A percentile compares a stretch with the other conserved stretches of the same genome.
Conservation (phyloP, 768 basidiomycete species). For the Mycena belliarum region DNA sequence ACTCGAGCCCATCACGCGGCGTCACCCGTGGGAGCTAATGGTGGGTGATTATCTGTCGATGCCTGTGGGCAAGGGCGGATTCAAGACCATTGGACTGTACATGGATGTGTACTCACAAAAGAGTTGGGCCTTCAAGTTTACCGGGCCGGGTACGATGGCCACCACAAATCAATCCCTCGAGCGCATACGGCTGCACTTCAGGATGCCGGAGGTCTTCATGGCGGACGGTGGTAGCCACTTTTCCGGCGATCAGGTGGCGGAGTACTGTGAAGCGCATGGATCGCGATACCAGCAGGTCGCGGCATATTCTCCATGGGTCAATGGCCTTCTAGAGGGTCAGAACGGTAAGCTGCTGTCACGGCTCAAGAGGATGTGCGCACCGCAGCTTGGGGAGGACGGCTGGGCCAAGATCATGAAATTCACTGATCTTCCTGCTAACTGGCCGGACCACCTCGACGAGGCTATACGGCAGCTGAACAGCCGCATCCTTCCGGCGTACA, state of each 20-base stretch:
- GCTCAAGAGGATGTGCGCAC: conserved; percentile 25
- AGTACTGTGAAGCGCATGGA: not conserved
- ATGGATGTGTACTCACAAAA: conserved; percentile 15
- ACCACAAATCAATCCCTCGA: conserved; percentile 11
- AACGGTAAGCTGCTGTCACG: conserved; percentile 26
- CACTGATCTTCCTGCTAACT: conserved; percentile 20
- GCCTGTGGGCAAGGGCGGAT: conserved; percentile 13
- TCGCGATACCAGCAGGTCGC: conserved; percentile 2
- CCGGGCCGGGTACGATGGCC: not conserved
- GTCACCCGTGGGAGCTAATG: conserved; percentile 14
- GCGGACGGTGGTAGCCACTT: conserved; percentile 2
- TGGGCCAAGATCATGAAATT: not conserved
- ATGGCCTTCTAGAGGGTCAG: conserved; percentile 30
- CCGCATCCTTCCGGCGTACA: conserved; percentile 2
- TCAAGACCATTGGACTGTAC: conserved; percentile 1
- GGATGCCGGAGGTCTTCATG: conserved; percentile 14
- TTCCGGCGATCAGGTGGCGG: not conserved
- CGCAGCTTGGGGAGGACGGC: conserved; percentile 22
- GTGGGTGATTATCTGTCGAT: conserved; percentile 7
- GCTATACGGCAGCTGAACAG: conserved; percentile 11
- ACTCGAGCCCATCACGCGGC: conserved; percentile 8
- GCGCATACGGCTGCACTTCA: not conserved
- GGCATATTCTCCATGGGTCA: conserved; percentile 32
- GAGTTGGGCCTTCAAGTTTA: conserved; percentile 10
- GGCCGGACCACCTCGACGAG: conserved; percentile 28